Percentiles rank a stretch among this genome's conserved stretches.
Conservation (phyloP, 208 protist species). For the Novymonas esmeraldas region DNA sequence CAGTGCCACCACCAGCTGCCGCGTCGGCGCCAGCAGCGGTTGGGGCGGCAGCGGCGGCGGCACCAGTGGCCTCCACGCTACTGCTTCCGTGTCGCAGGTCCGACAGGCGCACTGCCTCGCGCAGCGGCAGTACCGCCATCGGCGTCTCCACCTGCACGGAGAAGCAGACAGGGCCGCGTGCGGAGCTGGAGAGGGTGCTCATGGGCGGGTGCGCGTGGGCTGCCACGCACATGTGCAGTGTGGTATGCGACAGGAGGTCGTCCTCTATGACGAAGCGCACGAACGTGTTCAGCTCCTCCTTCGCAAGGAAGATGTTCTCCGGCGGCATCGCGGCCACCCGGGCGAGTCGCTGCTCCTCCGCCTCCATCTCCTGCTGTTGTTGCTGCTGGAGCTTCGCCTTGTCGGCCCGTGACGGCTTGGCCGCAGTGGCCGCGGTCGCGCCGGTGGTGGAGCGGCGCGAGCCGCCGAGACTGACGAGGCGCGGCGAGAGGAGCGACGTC, state of each 20-base stretch:
- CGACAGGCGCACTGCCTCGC: slow-evolving; percentile 23
- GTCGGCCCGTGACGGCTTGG: slow-evolving; percentile 42
- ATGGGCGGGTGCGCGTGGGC: slow-evolving; percentile 9
- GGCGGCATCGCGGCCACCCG: slow-evolving; percentile 49
- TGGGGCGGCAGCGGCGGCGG: neutral
- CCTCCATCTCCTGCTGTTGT: slow-evolving; percentile 54
- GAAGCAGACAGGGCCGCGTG: slow-evolving; percentile 17
- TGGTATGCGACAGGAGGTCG: slow-evolving; percentile 61
- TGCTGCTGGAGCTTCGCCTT: slow-evolving; percentile 46
- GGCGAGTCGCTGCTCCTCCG: slow-evolving; percentile 57
- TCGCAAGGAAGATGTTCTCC: slow-evolving; percentile 73
- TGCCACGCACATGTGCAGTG: slow-evolving; percentile 42
- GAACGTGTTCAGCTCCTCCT: slow-evolving; percentile 47
- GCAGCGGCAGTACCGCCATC: slow-evolving; percentile 41
- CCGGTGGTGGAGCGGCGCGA: neutral
- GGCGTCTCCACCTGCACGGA: slow-evolving; percentile 52
- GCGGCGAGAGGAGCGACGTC: neutral
- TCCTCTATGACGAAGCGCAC: slow-evolving; percentile 49
- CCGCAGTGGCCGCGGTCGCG: slow-evolving; percentile 9
- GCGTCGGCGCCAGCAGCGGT: neutral
- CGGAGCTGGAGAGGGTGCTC: slow-evolving; percentile 9
- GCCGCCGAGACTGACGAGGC: neutral
- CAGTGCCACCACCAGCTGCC: neutral
- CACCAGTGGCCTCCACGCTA: neutral
- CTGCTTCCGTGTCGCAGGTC: neutral